Evolutionary conservation across 371 early-diverging fungal genomes (phyloP).

Genomic region (Fennellomyces sp.): DNA sequence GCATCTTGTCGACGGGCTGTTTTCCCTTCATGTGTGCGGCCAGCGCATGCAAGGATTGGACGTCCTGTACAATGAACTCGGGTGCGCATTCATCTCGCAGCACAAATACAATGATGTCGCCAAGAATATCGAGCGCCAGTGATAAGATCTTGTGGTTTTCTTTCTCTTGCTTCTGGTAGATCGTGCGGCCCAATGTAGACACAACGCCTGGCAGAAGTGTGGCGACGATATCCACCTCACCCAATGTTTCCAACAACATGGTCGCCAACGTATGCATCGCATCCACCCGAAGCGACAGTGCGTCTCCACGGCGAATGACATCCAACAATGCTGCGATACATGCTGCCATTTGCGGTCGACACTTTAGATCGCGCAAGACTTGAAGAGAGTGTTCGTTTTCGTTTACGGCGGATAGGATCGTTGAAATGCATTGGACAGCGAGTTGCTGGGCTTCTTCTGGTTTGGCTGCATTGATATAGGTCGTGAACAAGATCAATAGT

Average conservation of each 20-base stretch:
- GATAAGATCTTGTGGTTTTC: conserved; percentile 52
- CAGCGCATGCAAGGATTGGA: conserved; percentile 30
- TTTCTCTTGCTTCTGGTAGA: conserved; percentile 45
- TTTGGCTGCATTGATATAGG: not conserved
- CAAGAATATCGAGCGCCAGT: conserved; percentile 35
- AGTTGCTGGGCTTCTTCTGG: conserved; percentile 34
- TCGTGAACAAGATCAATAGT: conserved; percentile 3
- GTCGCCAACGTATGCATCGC: conserved; percentile 34
- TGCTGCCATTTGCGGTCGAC: conserved; percentile 21
- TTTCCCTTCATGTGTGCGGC: not conserved
- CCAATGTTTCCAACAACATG: conserved; percentile 32
- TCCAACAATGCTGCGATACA: conserved; percentile 35
- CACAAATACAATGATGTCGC: conserved; percentile 34
- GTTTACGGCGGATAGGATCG: conserved; percentile 7
- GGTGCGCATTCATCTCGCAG: conserved; percentile 38
- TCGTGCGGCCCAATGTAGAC: conserved; percentile 40
- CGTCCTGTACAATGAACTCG: conserved; percentile 13
- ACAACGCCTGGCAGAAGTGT: conserved; percentile 45
- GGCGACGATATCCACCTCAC: conserved; percentile 35
- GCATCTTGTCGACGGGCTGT: not conserved
- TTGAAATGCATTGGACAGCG: conserved; percentile 36
- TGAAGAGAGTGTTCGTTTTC: not conserved
- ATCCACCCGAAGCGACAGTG: conserved; percentile 39
- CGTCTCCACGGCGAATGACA: conserved; percentile 24
- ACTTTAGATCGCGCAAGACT: not conserved